Evolutionary conservation across 768 basidiomycete genomes (phyloP).

Genomic region (Rhodotorula kratochvilovae): DNA sequence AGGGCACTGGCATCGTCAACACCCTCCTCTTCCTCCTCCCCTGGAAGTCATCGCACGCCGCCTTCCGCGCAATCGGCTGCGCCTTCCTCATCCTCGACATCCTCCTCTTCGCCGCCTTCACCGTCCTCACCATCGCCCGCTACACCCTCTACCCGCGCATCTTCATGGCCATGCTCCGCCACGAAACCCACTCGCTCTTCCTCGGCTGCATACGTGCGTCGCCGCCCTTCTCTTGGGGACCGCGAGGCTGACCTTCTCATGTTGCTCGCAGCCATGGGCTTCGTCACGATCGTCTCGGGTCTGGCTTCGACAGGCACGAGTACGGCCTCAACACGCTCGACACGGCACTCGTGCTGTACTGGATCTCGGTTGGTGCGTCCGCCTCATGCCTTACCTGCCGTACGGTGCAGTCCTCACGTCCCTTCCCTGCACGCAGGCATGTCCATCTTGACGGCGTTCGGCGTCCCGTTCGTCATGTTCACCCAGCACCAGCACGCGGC

Average conservation of each 20-base stretch:
- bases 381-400: too few relatives aligned
- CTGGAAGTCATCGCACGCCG: conserved; percentile 33
- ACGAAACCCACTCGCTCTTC: conserved; percentile 41
- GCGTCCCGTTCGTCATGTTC: conserved; percentile 38
- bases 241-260: neutral
- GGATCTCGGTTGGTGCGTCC: conserved; percentile 34
- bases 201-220: conserved; percentile 24
- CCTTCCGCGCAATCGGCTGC: conserved; percentile 39
- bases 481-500: conserved; percentile 32
- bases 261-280: conserved; percentile 35
- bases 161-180: conserved; percentile 37
- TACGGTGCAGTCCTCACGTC: neutral
- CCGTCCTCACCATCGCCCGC: conserved; percentile 34
- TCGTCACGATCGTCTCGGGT: conserved; percentile 40
- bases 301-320: conserved; percentile 34
- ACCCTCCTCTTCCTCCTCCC: conserved; percentile 40
- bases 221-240: too few relatives aligned
- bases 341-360: conserved; percentile 38
- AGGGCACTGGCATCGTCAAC: conserved; percentile 43
- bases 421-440: conserved; percentile 3
- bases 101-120: conserved; percentile 37
- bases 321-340: conserved; percentile 37
- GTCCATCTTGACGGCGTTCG: conserved; percentile 28
- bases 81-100: conserved; percentile 41
- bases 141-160: conserved; percentile 41